phyloP scores from a whole-genome alignment of 2,329 filamentous ascomycete species.

The Fusarium citri region DNA sequence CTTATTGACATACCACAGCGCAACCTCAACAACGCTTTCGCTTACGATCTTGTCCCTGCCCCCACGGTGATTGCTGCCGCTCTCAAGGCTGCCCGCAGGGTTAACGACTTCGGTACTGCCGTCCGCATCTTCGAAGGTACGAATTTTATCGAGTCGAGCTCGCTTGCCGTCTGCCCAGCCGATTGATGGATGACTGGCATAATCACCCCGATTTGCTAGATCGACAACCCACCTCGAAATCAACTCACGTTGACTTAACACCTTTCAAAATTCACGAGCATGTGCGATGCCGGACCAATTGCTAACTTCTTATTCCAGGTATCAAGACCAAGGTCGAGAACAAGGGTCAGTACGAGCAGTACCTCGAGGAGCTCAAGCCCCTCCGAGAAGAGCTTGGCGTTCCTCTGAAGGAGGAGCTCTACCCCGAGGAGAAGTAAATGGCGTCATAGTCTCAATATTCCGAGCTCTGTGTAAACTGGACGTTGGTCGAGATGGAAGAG shows the following conservation, averaged over 20 bases:
- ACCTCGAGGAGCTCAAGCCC: slow-evolving; percentile 91
- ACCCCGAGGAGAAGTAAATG: slow-evolving; percentile 72
- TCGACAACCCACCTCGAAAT: slow-evolving; percentile 15
- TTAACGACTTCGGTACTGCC: slow-evolving; percentile 98
- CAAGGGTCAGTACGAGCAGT: slow-evolving; percentile 96
- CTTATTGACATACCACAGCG: slow-evolving; percentile 62
- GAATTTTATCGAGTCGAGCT: slow-evolving; percentile 47
- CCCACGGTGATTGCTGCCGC: slow-evolving; percentile 91
- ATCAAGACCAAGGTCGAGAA: slow-evolving; percentile 99
- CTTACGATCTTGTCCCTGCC: slow-evolving; percentile 98
- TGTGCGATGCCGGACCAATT: slow-evolving; percentile 1
- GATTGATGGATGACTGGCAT: slow-evolving; percentile 17
- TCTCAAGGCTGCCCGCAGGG: slow-evolving; percentile 90
- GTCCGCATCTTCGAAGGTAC: slow-evolving; percentile 98
- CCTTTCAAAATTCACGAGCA: slow-evolving; percentile 2
- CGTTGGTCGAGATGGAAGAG: slow-evolving; percentile 49
- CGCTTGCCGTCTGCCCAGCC: slow-evolving; percentile 24
- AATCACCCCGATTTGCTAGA: slow-evolving; percentile 12
- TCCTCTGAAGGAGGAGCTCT: slow-evolving; percentile 90
- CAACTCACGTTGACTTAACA: not conserved
- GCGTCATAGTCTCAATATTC: slow-evolving; percentile 35
- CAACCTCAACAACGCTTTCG: slow-evolving; percentile 99
- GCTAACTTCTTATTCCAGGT: slow-evolving; percentile 64
- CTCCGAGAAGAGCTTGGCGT: slow-evolving; percentile 95
- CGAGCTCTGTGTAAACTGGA: slow-evolving; percentile 51